These are phyloP conservation scores for Fragaria iinumae DNA, from an alignment of 306 rosid species.

Conservation along the genomic window DNA sequence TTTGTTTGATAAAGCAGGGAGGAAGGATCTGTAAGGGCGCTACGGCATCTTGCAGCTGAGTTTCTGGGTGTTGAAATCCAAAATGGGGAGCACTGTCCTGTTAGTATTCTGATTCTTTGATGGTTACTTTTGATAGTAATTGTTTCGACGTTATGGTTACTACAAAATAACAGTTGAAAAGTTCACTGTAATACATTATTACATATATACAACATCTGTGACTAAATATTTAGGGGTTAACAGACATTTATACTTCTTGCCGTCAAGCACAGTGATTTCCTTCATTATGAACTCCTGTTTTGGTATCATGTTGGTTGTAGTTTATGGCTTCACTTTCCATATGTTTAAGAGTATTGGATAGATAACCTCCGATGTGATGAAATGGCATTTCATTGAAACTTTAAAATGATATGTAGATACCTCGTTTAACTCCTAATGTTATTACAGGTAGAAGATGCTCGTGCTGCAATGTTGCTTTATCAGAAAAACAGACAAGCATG, in stretches of 20 bases:
- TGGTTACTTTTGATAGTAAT: neutral
- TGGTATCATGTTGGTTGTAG: neutral
- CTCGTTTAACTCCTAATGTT: neutral
- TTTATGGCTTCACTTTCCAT: neutral
- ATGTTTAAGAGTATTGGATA: neutral
- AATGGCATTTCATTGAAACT: neutral
- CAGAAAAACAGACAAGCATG: slow-evolving; percentile 68
- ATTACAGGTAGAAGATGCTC: slow-evolving; percentile 79
- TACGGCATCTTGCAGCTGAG: slow-evolving; percentile 77
- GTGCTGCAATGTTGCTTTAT: slow-evolving; percentile 91
- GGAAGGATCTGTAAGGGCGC: slow-evolving; percentile 55
- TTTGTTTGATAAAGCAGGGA: slow-evolving; percentile 49
- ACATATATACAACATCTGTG: neutral
- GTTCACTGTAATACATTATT: neutral
- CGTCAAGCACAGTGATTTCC: neutral
- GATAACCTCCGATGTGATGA: neutral
- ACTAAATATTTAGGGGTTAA: neutral
- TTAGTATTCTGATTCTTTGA: slow-evolving; percentile 44
- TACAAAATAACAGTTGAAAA: neutral
- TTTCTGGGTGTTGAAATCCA: slow-evolving; percentile 77
- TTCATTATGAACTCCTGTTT: neutral
- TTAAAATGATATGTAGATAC: slow-evolving; percentile 1
- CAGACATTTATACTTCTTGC: neutral
- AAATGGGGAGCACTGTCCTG: slow-evolving; percentile 93
- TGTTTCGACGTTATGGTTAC: neutral